These are phyloP conservation scores for Scolecobasidium constrictum DNA, from an alignment of 2,329 filamentous ascomycete species.

Conservation along the genomic window DNA sequence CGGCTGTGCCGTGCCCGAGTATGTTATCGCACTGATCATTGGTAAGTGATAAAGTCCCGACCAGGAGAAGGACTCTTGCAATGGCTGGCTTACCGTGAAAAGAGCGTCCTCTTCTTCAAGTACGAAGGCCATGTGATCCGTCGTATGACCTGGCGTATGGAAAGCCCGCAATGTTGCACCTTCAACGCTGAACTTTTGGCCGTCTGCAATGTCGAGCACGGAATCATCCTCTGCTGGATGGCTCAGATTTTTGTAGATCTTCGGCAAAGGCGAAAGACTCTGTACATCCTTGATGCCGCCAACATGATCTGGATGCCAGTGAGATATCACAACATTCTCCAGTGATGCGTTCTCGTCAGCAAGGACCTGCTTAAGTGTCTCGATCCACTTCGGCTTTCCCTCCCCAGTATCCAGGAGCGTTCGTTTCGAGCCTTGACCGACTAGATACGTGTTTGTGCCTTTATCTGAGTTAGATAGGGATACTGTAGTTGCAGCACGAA, in stretches of 20 bases:
- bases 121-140: constrained; percentile 71
- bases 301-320: constrained; percentile 86
- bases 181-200: constrained; percentile 43
- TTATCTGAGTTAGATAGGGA: constrained; percentile 29
- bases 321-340: constrained; percentile 65
- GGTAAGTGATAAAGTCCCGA: too few relatives aligned
- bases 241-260: constrained; percentile 57
- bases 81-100: constrained; percentile 48
- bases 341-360: constrained; percentile 57
- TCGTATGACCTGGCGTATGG: constrained; percentile 64
- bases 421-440: constrained; percentile 63
- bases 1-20: constrained; percentile 28
- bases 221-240: constrained; percentile 32
- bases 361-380: constrained; percentile 53
- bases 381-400: constrained; percentile 63
- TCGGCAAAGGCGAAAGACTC: constrained; percentile 48
- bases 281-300: constrained; percentile 64
- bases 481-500: background rate
- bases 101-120: constrained; percentile 39
- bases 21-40: constrained; percentile 28
- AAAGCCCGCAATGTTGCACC: constrained; percentile 58
- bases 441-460: constrained; percentile 88
- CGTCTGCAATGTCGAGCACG: constrained; percentile 46
- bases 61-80: too few relatives aligned
- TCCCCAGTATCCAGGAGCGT: constrained; percentile 87